Percentiles rank a stretch among this genome's conserved stretches.
These are phyloP conservation scores for Ceriops tagal DNA, from an alignment of 345 rosid species.

Conservation along the genomic window DNA sequence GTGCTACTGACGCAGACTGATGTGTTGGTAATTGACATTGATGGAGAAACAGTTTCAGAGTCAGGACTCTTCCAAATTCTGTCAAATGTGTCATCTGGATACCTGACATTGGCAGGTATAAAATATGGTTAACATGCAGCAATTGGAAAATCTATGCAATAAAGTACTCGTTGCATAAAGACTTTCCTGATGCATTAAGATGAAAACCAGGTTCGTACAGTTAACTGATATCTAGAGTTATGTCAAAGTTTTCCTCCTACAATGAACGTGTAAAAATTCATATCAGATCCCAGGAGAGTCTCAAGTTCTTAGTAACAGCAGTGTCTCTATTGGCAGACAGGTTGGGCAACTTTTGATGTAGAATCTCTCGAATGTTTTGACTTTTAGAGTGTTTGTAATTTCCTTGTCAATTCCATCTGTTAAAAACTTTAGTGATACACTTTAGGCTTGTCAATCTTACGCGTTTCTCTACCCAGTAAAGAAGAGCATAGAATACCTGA, in stretches of 20 bases:
- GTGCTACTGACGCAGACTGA: neutral
- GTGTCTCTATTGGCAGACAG: no score
- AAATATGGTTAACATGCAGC: neutral
- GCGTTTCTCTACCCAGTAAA: neutral
- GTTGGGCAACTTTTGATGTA: no score
- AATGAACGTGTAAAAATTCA: no score
- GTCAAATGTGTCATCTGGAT: constrained; percentile 46
- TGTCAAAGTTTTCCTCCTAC: neutral
- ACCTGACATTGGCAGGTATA: constrained; percentile 39
- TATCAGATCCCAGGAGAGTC: no score
- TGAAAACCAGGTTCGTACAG: neutral
- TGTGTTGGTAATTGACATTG: constrained; percentile 11
- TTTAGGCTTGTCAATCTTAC: neutral
- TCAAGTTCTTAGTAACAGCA: no score
- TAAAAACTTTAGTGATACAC: neutral
- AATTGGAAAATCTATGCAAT: neutral
- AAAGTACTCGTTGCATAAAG: no score
- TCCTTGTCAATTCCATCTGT: neutral
- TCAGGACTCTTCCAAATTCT: constrained; percentile 49
- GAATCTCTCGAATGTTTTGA: no score
- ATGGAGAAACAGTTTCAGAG: constrained; percentile 4
- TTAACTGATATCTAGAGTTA: neutral
- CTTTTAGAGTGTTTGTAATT: neutral
- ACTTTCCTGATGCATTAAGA: no score
- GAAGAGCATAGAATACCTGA: constrained; percentile 37